A percentile compares a stretch with the other conserved stretches of the same genome.
Evolutionary conservation across 768 basidiomycete genomes (phyloP).

Genomic region (Suillus plorans): DNA sequence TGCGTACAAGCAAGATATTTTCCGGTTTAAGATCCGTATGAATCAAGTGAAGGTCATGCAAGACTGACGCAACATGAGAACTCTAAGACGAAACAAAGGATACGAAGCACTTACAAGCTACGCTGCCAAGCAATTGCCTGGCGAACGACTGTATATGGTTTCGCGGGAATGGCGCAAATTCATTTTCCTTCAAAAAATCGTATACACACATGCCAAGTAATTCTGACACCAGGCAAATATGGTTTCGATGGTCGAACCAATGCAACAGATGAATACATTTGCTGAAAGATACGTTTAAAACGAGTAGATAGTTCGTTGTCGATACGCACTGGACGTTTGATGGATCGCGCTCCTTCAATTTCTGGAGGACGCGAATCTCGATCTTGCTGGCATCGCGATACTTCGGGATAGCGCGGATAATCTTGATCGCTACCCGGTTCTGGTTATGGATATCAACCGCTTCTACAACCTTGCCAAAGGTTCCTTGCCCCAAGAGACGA

Average conservation of each 20-base stretch:
- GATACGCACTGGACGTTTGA: conserved; percentile 78
- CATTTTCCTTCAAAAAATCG: conserved; percentile 98
- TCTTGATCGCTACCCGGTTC: conserved; percentile 91
- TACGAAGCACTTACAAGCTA: conserved; percentile 74
- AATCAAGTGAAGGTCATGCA: conserved; percentile 87
- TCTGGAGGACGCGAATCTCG: conserved; percentile 92
- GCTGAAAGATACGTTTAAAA: conserved; percentile 40
- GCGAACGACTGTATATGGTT: conserved; percentile 97
- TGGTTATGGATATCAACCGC: conserved; percentile 78
- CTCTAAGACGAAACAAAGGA: not conserved
- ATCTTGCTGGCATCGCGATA: conserved; percentile 99
- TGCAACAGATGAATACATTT: conserved; percentile 97
- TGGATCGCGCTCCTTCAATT: conserved; percentile 87
- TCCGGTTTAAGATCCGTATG: conserved; percentile 99
- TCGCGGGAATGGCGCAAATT: conserved; percentile 94
- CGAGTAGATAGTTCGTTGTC: conserved; percentile 11
- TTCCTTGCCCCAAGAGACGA: conserved; percentile 90
- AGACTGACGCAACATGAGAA: conserved; percentile 50
- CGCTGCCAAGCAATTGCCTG: conserved; percentile 84
- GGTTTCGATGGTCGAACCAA: conserved; percentile 96
- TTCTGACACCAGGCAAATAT: conserved; percentile 96
- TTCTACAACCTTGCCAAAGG: conserved; percentile 98
- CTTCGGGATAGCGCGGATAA: conserved; percentile 97
- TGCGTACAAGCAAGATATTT: conserved; percentile 93
- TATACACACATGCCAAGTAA: conserved; percentile 97